phyloP scores from a whole-genome alignment of 139 green algal species.

The Chlorella ohadii region DNA sequence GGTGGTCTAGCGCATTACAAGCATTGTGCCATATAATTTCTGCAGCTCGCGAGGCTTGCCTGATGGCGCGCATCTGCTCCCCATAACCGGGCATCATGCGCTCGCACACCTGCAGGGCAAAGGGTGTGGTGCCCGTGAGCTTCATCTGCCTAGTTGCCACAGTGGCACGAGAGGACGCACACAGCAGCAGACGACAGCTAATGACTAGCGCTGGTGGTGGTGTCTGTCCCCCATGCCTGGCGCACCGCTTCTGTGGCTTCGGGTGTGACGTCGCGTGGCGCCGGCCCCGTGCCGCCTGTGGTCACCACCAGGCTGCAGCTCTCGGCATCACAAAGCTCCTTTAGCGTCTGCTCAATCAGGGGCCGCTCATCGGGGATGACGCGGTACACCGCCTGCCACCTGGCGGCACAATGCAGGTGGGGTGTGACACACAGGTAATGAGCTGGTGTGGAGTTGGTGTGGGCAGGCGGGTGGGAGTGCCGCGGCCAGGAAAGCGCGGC shows the following conservation, averaged over 20 bases:
- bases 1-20: too few species aligned
- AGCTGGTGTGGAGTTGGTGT: too few species aligned
- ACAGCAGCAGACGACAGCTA: too few species aligned
- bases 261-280: constrained; percentile 90
- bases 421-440: too few species aligned
- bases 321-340: constrained; percentile 78
- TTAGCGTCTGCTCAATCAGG: constrained; percentile 84
- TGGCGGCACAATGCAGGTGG: too few species aligned
- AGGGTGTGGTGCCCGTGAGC: too few species aligned
- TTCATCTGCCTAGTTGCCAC: too few species aligned
- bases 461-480: too few species aligned
- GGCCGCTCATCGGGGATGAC: constrained; percentile 86
- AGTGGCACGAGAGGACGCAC: too few species aligned
- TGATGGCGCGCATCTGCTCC: constrained; percentile 93
- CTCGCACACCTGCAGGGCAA: constrained; percentile 69
- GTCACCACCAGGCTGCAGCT: constrained; percentile 91
- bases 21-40: too few species aligned
- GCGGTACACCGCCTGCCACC: constrained; percentile 81
- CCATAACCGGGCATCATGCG: constrained; percentile 94
- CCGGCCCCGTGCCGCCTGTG: constrained; percentile 88
- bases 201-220: not conserved
- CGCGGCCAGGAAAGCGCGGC: too few species aligned
- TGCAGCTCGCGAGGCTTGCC: not conserved
- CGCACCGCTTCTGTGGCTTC: constrained; percentile 89
- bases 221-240: too few species aligned